These are phyloP conservation scores for Hericium coralloides DNA, from an alignment of 768 basidiomycete species.

Conservation along the genomic window DNA sequence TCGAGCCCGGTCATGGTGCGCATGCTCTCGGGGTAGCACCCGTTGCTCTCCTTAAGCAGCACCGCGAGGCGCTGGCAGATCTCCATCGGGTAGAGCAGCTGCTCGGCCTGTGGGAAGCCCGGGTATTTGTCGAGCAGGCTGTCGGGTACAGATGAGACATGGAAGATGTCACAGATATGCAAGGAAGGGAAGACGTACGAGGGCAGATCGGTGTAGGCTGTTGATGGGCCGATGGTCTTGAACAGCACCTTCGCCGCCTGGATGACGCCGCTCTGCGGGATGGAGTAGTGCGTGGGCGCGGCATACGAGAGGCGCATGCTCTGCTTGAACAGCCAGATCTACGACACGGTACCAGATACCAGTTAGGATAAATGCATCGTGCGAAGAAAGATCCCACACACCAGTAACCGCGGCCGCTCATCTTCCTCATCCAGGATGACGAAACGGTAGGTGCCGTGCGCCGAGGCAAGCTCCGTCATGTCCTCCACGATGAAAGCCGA, in stretches of 20 bases:
- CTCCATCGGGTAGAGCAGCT: constrained; percentile 72
- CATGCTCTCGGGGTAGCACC: constrained; percentile 65
- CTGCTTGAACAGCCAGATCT: constrained; percentile 97
- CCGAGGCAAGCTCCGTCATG: constrained; percentile 84
- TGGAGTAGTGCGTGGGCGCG: constrained; percentile 39
- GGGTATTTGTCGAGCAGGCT: constrained; percentile 65
- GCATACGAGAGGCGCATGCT: constrained; percentile 73
- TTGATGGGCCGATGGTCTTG: constrained; percentile 61
- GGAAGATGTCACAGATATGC: background rate
- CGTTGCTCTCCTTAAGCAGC: constrained; percentile 69
- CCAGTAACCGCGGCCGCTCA: constrained; percentile 69
- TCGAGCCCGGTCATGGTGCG: constrained; percentile 74
- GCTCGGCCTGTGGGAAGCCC: constrained; percentile 83
- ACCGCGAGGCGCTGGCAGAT: constrained; percentile 65
- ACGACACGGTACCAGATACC: constrained; percentile 3
- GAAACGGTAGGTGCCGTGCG: constrained; percentile 92
- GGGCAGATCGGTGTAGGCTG: constrained; percentile 42
- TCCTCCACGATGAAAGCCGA: constrained; percentile 89
- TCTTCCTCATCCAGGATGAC: constrained; percentile 82
- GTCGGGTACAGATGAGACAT: background rate
- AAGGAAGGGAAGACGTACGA: constrained; percentile 28
- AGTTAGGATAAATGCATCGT: background rate
- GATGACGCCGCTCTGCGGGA: constrained; percentile 55
- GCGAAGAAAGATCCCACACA: constrained; percentile 28
- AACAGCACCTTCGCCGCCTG: constrained; percentile 79